These are phyloP conservation scores for Fusarium transvaalense DNA, from an alignment of 2,329 filamentous ascomycete species.

Conservation along the genomic window DNA sequence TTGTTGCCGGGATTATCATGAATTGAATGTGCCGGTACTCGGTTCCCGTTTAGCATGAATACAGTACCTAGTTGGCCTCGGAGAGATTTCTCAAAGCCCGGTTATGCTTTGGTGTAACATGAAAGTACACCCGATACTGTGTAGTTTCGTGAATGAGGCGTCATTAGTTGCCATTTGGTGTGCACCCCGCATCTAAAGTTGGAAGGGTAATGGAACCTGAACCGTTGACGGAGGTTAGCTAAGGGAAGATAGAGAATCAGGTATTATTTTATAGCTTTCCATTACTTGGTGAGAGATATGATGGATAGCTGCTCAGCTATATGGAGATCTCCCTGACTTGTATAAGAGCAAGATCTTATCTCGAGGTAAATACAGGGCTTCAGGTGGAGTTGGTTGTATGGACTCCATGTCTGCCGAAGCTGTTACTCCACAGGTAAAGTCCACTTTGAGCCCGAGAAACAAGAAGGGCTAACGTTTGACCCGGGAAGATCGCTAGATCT, in stretches of 20 bases:
- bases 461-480: neutral
- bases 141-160: neutral
- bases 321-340: too few species aligned
- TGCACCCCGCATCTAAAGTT: constrained; percentile 4
- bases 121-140: neutral
- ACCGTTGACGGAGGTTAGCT: neutral
- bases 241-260: too few species aligned
- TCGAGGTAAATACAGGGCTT: too few species aligned
- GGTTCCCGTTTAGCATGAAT: neutral
- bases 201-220: neutral
- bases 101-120: neutral
- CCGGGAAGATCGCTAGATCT: neutral
- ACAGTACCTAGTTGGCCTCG: neutral
- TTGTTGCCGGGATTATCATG: neutral
- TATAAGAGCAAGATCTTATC: too few species aligned
- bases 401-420: neutral
- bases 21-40: accelerated
- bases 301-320: too few species aligned
- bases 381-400: neutral
- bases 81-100: neutral
- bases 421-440: neutral
- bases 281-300: too few species aligned
- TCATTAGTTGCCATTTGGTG: constrained; percentile 3
- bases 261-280: too few species aligned
- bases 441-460: neutral